phyloP scores from a whole-genome alignment of 2,329 filamentous ascomycete species.

The Helotiales sp. region DNA sequence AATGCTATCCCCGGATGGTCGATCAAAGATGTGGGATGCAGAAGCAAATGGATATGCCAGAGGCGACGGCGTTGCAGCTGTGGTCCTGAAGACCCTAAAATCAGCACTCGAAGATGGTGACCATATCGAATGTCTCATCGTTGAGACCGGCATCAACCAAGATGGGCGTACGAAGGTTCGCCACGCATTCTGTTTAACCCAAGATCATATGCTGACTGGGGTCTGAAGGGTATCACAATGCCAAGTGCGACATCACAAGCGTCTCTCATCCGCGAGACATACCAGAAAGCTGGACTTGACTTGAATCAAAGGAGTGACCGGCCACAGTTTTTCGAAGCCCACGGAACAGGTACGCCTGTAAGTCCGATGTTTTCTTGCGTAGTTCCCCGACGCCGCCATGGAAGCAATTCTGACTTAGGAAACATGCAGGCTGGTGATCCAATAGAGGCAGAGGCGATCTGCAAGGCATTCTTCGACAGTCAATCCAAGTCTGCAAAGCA shows the following conservation, averaged over 20 bases:
- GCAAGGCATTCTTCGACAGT: background rate
- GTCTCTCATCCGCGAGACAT: conserved; percentile 13
- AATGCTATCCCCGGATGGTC: conserved; percentile 12
- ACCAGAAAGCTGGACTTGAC: conserved; percentile 12
- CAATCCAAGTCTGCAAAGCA: background rate
- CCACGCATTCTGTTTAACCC: too few species aligned
- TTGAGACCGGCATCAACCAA: conserved; percentile 42
- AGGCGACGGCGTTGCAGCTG: conserved; percentile 60
- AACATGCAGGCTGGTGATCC: background rate
- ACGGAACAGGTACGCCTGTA: conserved; percentile 19
- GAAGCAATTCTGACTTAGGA: too few species aligned
- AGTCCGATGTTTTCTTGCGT: background rate
- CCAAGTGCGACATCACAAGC: conserved; percentile 45
- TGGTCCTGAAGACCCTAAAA: conserved; percentile 58
- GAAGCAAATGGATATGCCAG: conserved; percentile 64
- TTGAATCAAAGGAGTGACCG: background rate
- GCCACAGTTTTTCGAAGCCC: conserved; percentile 25
- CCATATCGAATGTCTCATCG: conserved; percentile 43
- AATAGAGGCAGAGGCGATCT: background rate
- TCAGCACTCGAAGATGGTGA: conserved; percentile 43
- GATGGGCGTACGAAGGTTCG: conserved; percentile 45
- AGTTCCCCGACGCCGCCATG: background rate
- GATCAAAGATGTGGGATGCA: conserved; percentile 50
- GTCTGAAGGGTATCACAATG: conserved; percentile 41
- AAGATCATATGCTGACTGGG: too few species aligned